phyloP scores from a whole-genome alignment of 2,329 filamentous ascomycete genomes.

The Emmonsia crescens region DNA sequence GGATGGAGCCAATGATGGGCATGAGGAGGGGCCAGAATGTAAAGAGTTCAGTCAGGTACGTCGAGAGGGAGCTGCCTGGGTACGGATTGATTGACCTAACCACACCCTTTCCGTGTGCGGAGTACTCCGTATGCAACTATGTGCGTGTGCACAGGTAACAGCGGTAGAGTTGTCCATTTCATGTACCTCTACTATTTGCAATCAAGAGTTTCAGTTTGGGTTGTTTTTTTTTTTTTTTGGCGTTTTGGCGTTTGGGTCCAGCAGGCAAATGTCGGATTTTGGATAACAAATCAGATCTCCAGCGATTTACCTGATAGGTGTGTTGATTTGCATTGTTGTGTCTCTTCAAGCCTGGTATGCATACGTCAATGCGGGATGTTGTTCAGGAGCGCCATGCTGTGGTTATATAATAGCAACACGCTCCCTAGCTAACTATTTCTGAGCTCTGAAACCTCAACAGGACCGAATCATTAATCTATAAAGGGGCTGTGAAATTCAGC shows the following conservation, averaged over 20 bases:
- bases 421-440: not conserved
- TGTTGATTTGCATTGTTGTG: not conserved
- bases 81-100: not conserved
- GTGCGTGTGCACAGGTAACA: not conserved
- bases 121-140: not conserved
- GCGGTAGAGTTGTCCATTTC: not conserved
- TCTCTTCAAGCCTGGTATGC: not conserved
- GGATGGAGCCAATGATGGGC: not conserved
- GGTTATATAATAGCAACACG: not conserved
- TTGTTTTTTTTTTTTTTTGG: constrained; percentile 5
- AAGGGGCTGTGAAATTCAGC: not conserved
- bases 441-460: not conserved
- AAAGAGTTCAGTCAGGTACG: not conserved
- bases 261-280: not conserved
- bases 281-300: not conserved
- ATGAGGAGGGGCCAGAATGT: not conserved
- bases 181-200: not conserved
- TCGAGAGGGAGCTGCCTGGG: not conserved
- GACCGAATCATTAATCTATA: not conserved
- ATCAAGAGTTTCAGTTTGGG: not conserved
- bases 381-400: not conserved
- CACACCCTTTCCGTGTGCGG: not conserved
- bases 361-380: not conserved
- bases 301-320: not conserved
- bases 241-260: not conserved